These are phyloP conservation scores for Melanopsichium pennsylvanicum DNA, from an alignment of 1,284 basidiomycete species.

Conservation along the genomic window DNA sequence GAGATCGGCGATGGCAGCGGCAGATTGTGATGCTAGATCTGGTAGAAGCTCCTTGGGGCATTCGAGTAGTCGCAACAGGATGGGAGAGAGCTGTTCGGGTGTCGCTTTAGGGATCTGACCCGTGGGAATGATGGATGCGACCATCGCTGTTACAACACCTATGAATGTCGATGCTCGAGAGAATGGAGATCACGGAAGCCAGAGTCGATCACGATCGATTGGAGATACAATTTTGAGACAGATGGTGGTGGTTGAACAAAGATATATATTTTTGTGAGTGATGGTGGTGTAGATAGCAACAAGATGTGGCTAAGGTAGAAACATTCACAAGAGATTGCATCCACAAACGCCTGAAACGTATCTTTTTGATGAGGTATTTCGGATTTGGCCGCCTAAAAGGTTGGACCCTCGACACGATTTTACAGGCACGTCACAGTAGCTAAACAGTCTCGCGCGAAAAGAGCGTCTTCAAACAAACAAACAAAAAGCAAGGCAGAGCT, in stretches of 20 bases:
- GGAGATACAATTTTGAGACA: no score
- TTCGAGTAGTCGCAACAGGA: slow-evolving; percentile 49
- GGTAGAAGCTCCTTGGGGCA: slow-evolving; percentile 31
- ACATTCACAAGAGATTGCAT: no score
- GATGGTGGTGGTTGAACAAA: no score
- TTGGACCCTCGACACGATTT: slow-evolving; percentile 30
- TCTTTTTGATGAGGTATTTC: slow-evolving; percentile 5
- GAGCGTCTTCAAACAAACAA: background rate
- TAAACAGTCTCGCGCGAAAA: slow-evolving; percentile 5
- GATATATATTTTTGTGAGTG: no score
- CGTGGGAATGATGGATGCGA: slow-evolving; percentile 28
- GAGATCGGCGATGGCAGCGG: slow-evolving; percentile 56
- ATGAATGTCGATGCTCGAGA: background rate
- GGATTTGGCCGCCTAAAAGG: slow-evolving; percentile 20
- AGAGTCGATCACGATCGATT: no score
- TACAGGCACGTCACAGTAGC: background rate
- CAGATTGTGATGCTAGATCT: slow-evolving; percentile 45
- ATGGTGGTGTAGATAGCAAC: background rate
- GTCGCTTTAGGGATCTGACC: slow-evolving; percentile 45
- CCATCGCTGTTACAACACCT: background rate
- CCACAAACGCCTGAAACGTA: slow-evolving; percentile 30
- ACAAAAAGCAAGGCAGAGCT: slow-evolving; percentile 6
- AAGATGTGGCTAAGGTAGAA: no score
- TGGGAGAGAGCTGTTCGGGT: slow-evolving; percentile 44
- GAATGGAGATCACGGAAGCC: background rate